Percentiles rank a stretch among this genome's conserved stretches.
Evolutionary conservation across 139 green algal genomes (phyloP).

Genomic region (Chara braunii): DNA sequence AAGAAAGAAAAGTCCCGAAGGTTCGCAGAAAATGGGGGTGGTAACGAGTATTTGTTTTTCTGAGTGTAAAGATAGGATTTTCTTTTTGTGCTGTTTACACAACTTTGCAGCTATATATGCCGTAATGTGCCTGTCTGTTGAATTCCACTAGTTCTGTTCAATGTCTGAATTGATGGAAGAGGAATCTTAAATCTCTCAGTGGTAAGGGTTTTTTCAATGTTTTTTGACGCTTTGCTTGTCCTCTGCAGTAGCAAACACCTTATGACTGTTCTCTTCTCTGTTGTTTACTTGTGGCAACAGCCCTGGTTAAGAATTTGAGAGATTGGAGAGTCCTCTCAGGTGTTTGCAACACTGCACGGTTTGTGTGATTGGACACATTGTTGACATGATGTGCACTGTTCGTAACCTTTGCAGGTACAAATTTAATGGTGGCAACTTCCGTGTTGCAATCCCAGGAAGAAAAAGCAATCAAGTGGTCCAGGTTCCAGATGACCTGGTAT

Average conservation of each 20-base stretch:
- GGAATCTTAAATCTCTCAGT: too few relatives aligned
- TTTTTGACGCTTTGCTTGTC: too few relatives aligned
- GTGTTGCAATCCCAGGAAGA: conserved; percentile 49
- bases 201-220: too few relatives aligned
- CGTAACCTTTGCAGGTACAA: conserved; percentile 52
- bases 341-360: neutral
- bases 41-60: too few relatives aligned
- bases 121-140: too few relatives aligned
- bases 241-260: neutral
- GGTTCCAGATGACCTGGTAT: conserved; percentile 27
- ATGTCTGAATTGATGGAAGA: too few relatives aligned
- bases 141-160: too few relatives aligned
- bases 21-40: too few relatives aligned
- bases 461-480: conserved; percentile 1
- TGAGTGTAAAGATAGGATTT: too few relatives aligned
- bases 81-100: too few relatives aligned
- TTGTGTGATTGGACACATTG: conserved; percentile 24
- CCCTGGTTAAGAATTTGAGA: neutral
- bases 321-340: neutral
- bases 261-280: neutral
- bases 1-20: too few relatives aligned
- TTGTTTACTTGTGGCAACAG: neutral
- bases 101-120: too few relatives aligned
- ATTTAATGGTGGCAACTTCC: conserved; percentile 74
- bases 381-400: conserved; percentile 5